Conservation (phyloP, 129 eudicot genomes). For the Escallonia herrerae region DNA sequence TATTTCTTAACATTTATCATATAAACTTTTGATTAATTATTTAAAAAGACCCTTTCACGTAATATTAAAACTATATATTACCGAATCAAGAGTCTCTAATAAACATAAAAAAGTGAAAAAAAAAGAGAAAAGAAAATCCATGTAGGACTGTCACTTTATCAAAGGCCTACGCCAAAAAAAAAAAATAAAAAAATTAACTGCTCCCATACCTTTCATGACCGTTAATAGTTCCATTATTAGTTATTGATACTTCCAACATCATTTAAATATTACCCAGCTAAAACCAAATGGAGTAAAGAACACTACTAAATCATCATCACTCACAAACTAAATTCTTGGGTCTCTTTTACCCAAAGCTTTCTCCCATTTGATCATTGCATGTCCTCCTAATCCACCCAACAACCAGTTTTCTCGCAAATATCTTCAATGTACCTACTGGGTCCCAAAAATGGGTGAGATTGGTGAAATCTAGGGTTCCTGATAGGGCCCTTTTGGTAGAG, state of each 20-base stretch:
- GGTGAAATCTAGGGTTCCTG: conserved; percentile 46
- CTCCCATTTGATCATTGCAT: neutral
- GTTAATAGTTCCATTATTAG: neutral
- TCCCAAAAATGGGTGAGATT: conserved; percentile 18
- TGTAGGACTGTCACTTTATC: conserved; percentile 13
- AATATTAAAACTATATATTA: too few species aligned
- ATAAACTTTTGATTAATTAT: too few species aligned
- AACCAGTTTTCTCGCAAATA: conserved; percentile 6
- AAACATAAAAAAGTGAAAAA: neutral
- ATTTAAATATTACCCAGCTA: too few species aligned
- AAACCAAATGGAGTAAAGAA: neutral
- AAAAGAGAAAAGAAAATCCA: conserved; percentile 7
- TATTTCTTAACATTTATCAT: too few species aligned
- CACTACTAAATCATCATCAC: neutral
- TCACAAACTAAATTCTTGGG: neutral
- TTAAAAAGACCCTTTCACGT: too few species aligned
- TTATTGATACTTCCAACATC: neutral
- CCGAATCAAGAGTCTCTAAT: too few species aligned
- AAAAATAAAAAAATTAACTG: neutral
- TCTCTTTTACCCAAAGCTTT: conserved; percentile 1
- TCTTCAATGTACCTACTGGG: neutral
- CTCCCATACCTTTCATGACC: neutral
- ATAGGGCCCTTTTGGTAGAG: conserved; percentile 28
- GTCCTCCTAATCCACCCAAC: neutral
- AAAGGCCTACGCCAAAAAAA: neutral